Conservation (phyloP, 768 basidiomycete genomes). For the Panaeolus cyanescens region DNA sequence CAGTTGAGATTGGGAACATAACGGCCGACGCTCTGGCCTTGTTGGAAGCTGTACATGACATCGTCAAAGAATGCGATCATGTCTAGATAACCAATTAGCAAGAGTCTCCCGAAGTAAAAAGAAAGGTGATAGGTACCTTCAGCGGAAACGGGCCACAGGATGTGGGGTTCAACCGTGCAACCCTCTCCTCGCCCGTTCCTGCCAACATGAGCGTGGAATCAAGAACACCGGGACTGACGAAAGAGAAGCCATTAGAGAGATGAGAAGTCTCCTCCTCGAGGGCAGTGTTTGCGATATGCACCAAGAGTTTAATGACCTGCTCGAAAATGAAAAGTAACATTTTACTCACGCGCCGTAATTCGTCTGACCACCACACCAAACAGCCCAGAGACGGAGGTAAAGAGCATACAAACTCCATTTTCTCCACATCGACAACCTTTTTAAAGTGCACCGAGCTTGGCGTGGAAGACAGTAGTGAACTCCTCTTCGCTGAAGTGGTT, state of each 20-base stretch:
- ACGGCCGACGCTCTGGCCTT: slow-evolving; percentile 16
- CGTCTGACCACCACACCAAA: slow-evolving; percentile 40
- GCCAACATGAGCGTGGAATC: slow-evolving; percentile 22
- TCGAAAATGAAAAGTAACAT: background rate
- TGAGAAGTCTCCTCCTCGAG: slow-evolving; percentile 23
- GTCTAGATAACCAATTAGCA: slow-evolving; percentile 17
- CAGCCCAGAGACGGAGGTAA: slow-evolving; percentile 31
- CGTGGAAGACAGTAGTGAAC: slow-evolving; percentile 24
- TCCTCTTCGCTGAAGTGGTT: slow-evolving; percentile 25
- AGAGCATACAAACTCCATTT: slow-evolving; percentile 35
- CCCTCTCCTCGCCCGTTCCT: slow-evolving; percentile 8
- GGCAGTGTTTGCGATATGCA: slow-evolving; percentile 29
- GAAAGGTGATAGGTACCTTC: slow-evolving; percentile 12
- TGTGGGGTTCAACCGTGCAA: slow-evolving; percentile 6
- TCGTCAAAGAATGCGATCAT: slow-evolving; percentile 31
- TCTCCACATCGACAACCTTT: slow-evolving; percentile 25
- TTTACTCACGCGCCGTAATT: slow-evolving; percentile 34
- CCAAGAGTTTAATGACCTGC: background rate
- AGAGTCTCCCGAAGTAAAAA: background rate
- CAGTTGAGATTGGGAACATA: slow-evolving; percentile 38
- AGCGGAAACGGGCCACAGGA: slow-evolving; percentile 11
- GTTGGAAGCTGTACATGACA: slow-evolving; percentile 26
- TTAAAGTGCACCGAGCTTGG: slow-evolving; percentile 29
- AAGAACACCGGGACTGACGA: slow-evolving; percentile 30
- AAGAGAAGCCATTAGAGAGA: slow-evolving; percentile 29